phyloP scores from a whole-genome alignment of 2,329 filamentous ascomycete species.

The Fusarium beomiforme region DNA sequence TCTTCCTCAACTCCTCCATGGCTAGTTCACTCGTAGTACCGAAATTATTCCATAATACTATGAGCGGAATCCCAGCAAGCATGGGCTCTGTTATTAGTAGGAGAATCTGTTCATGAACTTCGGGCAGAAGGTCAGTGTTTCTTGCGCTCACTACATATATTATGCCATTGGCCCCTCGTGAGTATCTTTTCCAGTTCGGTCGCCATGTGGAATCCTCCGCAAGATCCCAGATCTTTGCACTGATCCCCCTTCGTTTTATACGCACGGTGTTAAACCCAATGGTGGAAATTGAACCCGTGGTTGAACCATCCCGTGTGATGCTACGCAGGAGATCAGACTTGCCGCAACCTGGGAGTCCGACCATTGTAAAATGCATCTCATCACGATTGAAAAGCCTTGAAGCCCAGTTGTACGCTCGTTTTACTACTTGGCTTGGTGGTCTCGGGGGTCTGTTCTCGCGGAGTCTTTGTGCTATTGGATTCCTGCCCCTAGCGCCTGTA shows the following conservation, averaged over 20 bases:
- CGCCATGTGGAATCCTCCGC: neutral
- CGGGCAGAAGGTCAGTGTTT: neutral
- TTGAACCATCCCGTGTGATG: no score
- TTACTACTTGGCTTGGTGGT: neutral
- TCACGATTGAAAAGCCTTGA: neutral
- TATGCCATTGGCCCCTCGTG: neutral
- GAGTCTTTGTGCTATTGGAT: neutral
- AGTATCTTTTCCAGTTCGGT: neutral
- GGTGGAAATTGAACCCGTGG: neutral
- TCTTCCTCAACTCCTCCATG: neutral
- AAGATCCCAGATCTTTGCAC: neutral
- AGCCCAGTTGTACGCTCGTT: neutral
- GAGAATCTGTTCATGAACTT: neutral
- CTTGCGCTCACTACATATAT: neutral
- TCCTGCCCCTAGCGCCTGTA: fast-evolving
- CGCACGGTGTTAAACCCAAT: neutral
- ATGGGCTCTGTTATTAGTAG: neutral
- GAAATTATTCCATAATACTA: neutral
- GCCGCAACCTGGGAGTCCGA: neutral
- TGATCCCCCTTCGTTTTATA: neutral
- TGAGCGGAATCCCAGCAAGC: neutral
- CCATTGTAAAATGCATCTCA: neutral
- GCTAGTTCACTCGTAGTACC: neutral
- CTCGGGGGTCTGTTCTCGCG: neutral
- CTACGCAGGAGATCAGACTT: neutral